Conservation (phyloP, 306 rosid species). For the cucumber (Cucumis sativus) region DNA sequence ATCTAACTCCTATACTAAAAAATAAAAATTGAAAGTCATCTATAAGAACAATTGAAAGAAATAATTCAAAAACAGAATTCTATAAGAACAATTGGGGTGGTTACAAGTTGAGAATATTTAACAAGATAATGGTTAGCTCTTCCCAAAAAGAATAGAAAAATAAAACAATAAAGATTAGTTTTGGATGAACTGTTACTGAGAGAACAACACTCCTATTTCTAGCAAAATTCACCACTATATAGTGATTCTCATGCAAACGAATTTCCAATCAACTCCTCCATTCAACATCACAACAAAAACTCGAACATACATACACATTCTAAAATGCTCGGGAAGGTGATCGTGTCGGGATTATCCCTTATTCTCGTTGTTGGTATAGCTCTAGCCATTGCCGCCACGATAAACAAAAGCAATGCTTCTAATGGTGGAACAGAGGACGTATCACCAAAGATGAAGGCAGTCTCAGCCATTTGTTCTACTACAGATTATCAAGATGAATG, state of each 20-base stretch:
- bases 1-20: too few species aligned
- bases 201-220: neutral
- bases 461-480: conserved; percentile 23
- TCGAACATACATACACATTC: neutral
- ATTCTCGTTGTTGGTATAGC: conserved; percentile 59
- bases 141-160: too few species aligned
- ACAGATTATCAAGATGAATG: conserved; percentile 33
- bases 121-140: too few species aligned
- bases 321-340: conserved; percentile 26
- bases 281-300: neutral
- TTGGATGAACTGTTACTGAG: neutral
- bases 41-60: too few species aligned
- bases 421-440: neutral
- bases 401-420: neutral
- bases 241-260: neutral
- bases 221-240: neutral
- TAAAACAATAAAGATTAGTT: too few species aligned
- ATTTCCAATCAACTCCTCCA: neutral
- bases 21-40: too few species aligned
- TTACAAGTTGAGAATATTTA: too few species aligned
- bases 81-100: too few species aligned
- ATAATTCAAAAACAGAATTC: too few species aligned
- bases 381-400: conserved; percentile 26
- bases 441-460: conserved; percentile 14
- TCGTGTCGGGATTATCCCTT: conserved; percentile 32